Base-by-base conservation (phyloP, 148 eudicot species). In the Silene latifolia region DNA sequence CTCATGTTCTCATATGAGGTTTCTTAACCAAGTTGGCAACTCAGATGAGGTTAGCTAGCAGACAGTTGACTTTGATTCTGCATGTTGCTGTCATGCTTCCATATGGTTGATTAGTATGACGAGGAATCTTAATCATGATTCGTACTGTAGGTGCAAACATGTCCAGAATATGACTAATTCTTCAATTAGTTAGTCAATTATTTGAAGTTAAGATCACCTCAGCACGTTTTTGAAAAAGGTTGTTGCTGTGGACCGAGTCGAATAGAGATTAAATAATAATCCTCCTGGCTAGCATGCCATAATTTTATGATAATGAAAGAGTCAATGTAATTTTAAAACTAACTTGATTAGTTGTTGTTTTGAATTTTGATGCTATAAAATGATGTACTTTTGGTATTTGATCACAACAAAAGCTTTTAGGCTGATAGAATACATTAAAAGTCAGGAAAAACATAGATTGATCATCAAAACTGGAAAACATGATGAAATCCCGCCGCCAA, bases 31-130 rank as follows among this genome's bases (percentile, higher is more conserved):
- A 51, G 18, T 13, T 51, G 56, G 56, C 56, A 12, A 3, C 56
- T 51, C 56, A 51, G 56, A 51, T 51, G 8, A 51, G 17, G 4
- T 0, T 27, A 23, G 13, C 25, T 39, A 62, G 13, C 35, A 65
- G 18, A 29, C 69, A 65, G 48, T 65, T 65, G 46, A 65, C 69
- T 65, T 65, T 8, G 20, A 65, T 65, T 39, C 69, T 65, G 46
- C 69, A 23, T 21, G 20, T 65, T 65, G 44, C 69, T 29, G 23
- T 65, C 69, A 32, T 65, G 29, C 69, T 65, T 15, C 39, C 12
- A 62, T 27, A 9, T 62, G 35, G 35, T 24, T 62, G 35, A 60
- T 19, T 51, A 51, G 12, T 51, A 51, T 51, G 56, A 51, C 3
- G 56, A 51, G 56, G 17, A 23, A 15, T 70, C 7, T 74, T 5